phyloP scores from a whole-genome alignment of 2,329 filamentous ascomycete species.

The Zalaria sp. region DNA sequence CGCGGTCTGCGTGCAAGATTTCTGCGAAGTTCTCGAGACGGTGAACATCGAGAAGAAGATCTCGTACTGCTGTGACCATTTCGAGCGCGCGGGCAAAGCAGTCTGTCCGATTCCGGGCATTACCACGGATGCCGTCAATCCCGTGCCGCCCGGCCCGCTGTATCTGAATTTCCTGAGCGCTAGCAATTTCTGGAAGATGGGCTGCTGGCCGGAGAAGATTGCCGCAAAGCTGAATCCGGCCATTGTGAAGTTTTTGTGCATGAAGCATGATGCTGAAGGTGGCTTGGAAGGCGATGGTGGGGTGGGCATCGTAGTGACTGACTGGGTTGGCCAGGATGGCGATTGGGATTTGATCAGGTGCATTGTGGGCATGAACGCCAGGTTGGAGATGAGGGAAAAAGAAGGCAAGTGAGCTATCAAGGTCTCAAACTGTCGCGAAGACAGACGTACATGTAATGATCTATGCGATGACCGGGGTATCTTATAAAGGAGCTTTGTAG shows the following conservation, averaged over 20 bases:
- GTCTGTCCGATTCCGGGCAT: conserved; percentile 24
- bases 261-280: conserved; percentile 30
- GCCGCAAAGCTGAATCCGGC: conserved; percentile 77
- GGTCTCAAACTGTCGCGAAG: not conserved
- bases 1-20: conserved; percentile 78
- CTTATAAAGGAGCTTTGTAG: too few relatives aligned
- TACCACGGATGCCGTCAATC: conserved; percentile 22
- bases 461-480: too few relatives aligned
- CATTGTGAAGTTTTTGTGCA: conserved; percentile 44
- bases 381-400: conserved; percentile 23
- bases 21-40: conserved; percentile 71
- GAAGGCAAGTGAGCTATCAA: not conserved
- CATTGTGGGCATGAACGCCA: conserved; percentile 84
- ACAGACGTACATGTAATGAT: too few relatives aligned
- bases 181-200: conserved; percentile 85
- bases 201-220: conserved; percentile 88
- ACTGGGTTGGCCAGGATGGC: conserved; percentile 77
- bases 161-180: conserved; percentile 85
- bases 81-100: conserved; percentile 47
- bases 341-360: conserved; percentile 85
- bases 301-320: conserved; percentile 80
- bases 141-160: conserved; percentile 44
- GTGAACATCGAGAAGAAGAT: conserved; percentile 73
- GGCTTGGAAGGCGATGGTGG: conserved; percentile 35
- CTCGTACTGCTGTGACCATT: conserved; percentile 54